Percentiles rank a stretch among this genome's conserved stretches.
phyloP scores from a whole-genome alignment of 176 grass and related monocot genomes.

The Thalia dealbata region DNA sequence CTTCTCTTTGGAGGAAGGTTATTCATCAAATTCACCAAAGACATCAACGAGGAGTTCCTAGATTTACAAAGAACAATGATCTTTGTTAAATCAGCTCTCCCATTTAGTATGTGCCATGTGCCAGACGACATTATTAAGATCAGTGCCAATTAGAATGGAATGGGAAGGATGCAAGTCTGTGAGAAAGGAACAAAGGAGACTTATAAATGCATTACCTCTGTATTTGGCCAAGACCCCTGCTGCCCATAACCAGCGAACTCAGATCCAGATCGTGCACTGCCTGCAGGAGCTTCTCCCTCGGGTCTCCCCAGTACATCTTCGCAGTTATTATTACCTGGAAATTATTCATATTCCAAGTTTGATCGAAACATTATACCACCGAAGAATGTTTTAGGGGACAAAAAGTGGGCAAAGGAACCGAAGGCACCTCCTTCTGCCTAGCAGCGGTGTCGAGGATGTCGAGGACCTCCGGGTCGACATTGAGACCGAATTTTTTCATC shows the following conservation, averaged over 20 bases:
- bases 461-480: slow-evolving; percentile 37
- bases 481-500: slow-evolving; percentile 45
- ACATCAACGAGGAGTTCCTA: too few species aligned
- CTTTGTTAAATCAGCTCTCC: too few species aligned
- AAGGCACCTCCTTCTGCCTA: slow-evolving; percentile 38
- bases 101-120: too few species aligned
- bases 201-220: slow-evolving; percentile 29
- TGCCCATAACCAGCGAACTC: slow-evolving; percentile 58
- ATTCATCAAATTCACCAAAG: too few species aligned
- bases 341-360: neutral
- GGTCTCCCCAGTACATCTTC: slow-evolving; percentile 66
- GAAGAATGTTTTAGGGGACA: neutral
- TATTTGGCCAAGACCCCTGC: slow-evolving; percentile 55
- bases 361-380: neutral
- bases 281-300: slow-evolving; percentile 76
- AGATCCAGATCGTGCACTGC: slow-evolving; percentile 41
- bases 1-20: too few species aligned
- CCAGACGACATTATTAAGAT: too few species aligned
- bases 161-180: too few species aligned
- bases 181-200: too few species aligned
- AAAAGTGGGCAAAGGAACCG: too few species aligned
- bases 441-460: slow-evolving; percentile 35
- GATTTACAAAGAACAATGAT: too few species aligned
- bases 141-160: too few species aligned
- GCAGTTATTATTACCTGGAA: slow-evolving; percentile 35